A percentile compares a stretch with the other conserved stretches of the same genome.
Evolutionary conservation across 2,329 filamentous ascomycete genomes (phyloP).

Genomic region (Fusarium chaquense): DNA sequence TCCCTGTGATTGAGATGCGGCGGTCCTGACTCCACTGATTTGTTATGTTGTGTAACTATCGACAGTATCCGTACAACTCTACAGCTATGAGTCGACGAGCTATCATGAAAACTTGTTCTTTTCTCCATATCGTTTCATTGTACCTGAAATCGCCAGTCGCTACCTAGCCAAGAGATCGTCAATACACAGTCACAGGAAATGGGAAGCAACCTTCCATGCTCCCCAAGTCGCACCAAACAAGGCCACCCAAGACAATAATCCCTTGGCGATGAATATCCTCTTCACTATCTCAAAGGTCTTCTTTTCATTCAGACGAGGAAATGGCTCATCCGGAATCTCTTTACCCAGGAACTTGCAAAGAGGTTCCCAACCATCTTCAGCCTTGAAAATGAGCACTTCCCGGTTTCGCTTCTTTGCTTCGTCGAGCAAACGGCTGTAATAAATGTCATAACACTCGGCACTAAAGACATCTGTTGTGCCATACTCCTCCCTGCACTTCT

Average conservation of each 20-base stretch:
- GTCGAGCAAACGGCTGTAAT: slow-evolving; percentile 42
- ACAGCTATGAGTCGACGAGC: neutral
- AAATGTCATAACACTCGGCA: slow-evolving; percentile 17
- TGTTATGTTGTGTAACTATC: neutral
- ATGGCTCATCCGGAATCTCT: slow-evolving; percentile 29
- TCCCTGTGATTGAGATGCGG: neutral
- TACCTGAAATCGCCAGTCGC: neutral
- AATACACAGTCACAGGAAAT: neutral
- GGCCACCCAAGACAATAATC: slow-evolving; percentile 27
- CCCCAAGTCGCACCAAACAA: slow-evolving; percentile 28
- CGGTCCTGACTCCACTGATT: neutral
- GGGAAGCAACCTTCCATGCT: slow-evolving; percentile 13
- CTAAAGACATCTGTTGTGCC: neutral
- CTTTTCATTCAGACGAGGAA: slow-evolving; percentile 41
- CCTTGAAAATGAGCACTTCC: slow-evolving; percentile 44
- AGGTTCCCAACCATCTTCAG: slow-evolving; percentile 58
- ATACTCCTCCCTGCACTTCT: neutral
- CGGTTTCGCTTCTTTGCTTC: slow-evolving; percentile 50
- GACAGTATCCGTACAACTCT: neutral
- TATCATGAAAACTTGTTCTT: neutral
- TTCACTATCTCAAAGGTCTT: slow-evolving; percentile 30
- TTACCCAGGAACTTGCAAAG: slow-evolving; percentile 54
- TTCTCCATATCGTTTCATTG: neutral
- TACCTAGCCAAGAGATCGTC: no score
- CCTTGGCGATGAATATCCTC: slow-evolving; percentile 31